Evolutionary conservation across 2,329 filamentous ascomycete genomes (phyloP).

Genomic region (Ophiostoma angusticollis): DNA sequence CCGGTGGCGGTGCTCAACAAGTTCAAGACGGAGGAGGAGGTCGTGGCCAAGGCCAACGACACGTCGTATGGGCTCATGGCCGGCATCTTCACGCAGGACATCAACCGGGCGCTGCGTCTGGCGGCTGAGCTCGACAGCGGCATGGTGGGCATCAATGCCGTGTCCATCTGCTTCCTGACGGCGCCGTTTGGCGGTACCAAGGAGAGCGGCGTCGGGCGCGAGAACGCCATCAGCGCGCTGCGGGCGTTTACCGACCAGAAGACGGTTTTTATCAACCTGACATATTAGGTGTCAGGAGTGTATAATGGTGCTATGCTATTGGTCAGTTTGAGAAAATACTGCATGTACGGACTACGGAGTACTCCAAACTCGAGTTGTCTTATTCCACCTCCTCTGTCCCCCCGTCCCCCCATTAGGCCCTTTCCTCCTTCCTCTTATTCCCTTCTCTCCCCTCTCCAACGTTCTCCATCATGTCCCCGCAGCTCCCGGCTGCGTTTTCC

Average conservation of each 20-base stretch:
- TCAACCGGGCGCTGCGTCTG: constrained; percentile 46
- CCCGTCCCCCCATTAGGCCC: no score
- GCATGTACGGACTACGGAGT: no score
- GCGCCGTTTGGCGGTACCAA: constrained; percentile 39
- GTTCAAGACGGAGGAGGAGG: constrained; percentile 45
- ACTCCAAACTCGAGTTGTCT: no score
- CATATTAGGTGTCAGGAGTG: constrained; percentile 3
- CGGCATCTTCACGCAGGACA: constrained; percentile 47
- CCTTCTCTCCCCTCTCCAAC: no score
- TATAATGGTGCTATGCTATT: no score
- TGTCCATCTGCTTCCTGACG: constrained; percentile 24
- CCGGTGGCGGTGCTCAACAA: constrained; percentile 41
- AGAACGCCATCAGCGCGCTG: constrained; percentile 34
- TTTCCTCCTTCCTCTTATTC: no score
- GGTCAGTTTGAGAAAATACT: no score
- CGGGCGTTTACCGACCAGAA: constrained; percentile 36
- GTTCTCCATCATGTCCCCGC: no score
- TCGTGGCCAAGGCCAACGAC: constrained; percentile 41
- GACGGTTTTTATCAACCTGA: constrained; percentile 33
- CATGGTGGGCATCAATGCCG: constrained; percentile 56
- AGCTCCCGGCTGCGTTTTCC: no score
- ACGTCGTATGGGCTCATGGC: constrained; percentile 33
- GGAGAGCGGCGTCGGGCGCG: constrained; percentile 35
- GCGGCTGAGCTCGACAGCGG: constrained; percentile 47
- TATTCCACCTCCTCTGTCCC: no score